Evolutionary conservation across 108 stramenopile species (phyloP).

Genomic region (Thalassiosira profunda): DNA sequence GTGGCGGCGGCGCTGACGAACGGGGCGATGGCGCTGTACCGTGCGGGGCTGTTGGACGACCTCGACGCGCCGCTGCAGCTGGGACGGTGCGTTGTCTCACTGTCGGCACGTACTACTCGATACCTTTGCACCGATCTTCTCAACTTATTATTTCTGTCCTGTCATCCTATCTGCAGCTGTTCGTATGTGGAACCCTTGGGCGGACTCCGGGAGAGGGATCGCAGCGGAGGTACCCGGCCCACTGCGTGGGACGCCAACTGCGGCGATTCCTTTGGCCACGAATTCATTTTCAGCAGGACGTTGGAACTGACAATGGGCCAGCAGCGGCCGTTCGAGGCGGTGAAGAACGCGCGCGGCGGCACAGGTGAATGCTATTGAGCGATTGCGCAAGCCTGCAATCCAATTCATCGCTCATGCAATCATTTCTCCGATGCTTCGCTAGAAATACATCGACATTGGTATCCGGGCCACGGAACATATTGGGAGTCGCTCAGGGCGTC

Average conservation of each 20-base stretch:
- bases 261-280: conserved; percentile 6
- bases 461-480: conserved; percentile 7
- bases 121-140: background rate
- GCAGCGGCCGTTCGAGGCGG: background rate
- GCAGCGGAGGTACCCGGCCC: background rate
- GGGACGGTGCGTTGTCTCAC: background rate
- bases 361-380: too few relatives aligned
- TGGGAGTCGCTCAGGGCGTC: background rate
- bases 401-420: too few relatives aligned
- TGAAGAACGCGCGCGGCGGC: too few relatives aligned
- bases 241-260: conserved; percentile 3
- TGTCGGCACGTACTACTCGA: background rate
- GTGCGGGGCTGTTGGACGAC: conserved; percentile 2
- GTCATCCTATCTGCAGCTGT: background rate
- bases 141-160: background rate
- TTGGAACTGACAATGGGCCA: conserved; percentile 3
- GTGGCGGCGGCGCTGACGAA: conserved; percentile 4
- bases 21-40: background rate
- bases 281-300: conserved; percentile 2
- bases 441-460: conserved; percentile 8
- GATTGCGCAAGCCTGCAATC: too few relatives aligned
- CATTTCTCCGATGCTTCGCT: too few relatives aligned
- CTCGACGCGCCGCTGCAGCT: conserved; percentile 3
- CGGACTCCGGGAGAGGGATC: background rate
- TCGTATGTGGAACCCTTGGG: background rate